phyloP scores from a whole-genome alignment of 2,329 filamentous ascomycete species.

The Fusarium succisae region DNA sequence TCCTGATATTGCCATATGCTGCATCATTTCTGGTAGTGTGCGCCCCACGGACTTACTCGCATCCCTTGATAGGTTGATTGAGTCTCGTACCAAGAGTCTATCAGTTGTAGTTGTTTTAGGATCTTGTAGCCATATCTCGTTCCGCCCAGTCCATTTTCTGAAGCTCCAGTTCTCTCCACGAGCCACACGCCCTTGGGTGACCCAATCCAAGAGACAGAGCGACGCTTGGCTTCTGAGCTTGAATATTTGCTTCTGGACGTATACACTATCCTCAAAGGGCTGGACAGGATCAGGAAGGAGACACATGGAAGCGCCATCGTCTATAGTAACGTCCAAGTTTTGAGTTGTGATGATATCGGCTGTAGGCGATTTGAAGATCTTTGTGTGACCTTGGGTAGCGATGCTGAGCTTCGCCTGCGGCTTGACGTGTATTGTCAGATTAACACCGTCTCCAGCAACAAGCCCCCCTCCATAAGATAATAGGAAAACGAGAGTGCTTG shows the following conservation, averaged over 20 bases:
- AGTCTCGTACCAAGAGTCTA: conserved; percentile 84
- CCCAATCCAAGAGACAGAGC: conserved; percentile 91
- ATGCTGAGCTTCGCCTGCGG: conserved; percentile 72
- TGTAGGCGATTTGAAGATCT: conserved; percentile 85
- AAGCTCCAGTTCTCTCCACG: conserved; percentile 92
- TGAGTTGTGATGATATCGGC: conserved; percentile 67
- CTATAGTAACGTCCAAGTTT: conserved; percentile 61
- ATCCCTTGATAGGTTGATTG: conserved; percentile 75
- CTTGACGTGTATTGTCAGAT: conserved; percentile 74
- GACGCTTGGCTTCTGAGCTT: conserved; percentile 65
- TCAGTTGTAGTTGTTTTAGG: conserved; percentile 48
- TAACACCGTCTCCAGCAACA: conserved; percentile 85
- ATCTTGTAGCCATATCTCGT: conserved; percentile 78
- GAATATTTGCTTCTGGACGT: conserved; percentile 86
- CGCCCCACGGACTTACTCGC: conserved; percentile 51
- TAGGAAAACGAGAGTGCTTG: conserved; percentile 83
- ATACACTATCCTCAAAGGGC: conserved; percentile 85
- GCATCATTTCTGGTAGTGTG: conserved; percentile 70
- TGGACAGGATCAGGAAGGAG: conserved; percentile 91
- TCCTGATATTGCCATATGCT: conserved; percentile 79
- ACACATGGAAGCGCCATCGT: conserved; percentile 64
- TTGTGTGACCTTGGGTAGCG: conserved; percentile 84
- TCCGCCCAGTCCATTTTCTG: conserved; percentile 79
- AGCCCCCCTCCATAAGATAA: conserved; percentile 95
- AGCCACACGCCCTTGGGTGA: conserved; percentile 85